These are phyloP conservation scores for Annulohypoxylon bovei DNA, from an alignment of 495 filamentous ascomycete species.

Conservation along the genomic window DNA sequence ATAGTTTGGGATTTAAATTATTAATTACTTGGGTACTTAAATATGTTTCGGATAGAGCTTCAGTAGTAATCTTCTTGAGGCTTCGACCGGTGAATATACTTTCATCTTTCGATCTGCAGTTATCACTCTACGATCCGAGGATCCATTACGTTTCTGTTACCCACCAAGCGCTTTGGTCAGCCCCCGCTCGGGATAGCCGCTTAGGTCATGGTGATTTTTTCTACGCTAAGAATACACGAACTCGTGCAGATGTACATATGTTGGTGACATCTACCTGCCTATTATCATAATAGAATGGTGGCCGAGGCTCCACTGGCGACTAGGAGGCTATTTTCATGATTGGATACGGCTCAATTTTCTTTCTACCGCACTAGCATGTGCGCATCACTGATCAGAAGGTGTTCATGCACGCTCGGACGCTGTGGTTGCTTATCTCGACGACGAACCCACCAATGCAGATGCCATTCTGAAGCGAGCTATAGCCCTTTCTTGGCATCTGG, in stretches of 20 bases:
- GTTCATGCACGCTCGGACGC: conserved; percentile 11
- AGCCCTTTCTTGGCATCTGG: background rate
- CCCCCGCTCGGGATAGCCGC: background rate
- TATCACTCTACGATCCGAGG: background rate
- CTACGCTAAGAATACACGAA: background rate
- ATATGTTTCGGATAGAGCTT: background rate
- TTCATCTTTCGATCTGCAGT: background rate
- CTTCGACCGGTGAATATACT: too few relatives aligned
- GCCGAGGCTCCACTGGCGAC: background rate
- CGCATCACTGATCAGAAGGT: background rate
- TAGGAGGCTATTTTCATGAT: background rate
- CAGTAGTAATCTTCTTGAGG: background rate
- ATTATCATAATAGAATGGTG: background rate
- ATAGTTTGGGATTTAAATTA: background rate
- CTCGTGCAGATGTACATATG: background rate
- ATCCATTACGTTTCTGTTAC: background rate
- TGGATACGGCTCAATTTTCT: background rate
- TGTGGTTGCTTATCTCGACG: conserved; percentile 19
- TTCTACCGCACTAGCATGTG: background rate
- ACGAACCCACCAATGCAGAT: conserved; percentile 3
- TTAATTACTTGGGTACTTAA: too few relatives aligned
- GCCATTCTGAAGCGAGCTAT: background rate
- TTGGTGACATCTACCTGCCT: background rate
- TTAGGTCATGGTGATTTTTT: background rate
- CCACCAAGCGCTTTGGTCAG: background rate